Base-by-base conservation (phyloP, 2,329 filamentous ascomycete genomes). In the Rhytidhysteron rufulum region DNA sequence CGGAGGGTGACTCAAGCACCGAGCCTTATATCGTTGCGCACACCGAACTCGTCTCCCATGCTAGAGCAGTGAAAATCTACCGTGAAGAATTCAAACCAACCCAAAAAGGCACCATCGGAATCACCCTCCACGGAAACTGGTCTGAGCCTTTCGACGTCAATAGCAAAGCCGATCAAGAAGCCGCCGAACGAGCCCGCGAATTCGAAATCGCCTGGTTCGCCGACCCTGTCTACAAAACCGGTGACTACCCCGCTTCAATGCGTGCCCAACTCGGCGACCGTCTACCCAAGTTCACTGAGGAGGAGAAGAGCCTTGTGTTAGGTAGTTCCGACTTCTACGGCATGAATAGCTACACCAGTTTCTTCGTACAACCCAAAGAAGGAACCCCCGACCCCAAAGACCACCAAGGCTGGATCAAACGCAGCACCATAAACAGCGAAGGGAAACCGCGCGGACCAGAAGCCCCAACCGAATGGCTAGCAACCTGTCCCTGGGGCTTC, bases 271-370 rank as follows among this genome's bases (percentile, higher is more conserved):
- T 94, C n/a, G 87, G 88, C 41, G 75, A 83, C 60, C 80, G 87
- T 11, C 76, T 94, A 34, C 88, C 88, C 4, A 71, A 73, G 32
- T 93, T 86, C 64, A 88, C 85, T 0, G 66, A 75, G 0, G 85
- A 87, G 50, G 87, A 95, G 60, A 65, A 73, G 18, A 79, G 78
- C 2, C 72, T 93, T 13, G 81, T 95, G 32, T 75, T 84, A 57
- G 87, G 86, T 13, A 88, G 83, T 60, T 93, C 91, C 65, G 88
- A 94, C 72, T 94, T 94, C 68, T 94, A 94, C 66, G 88, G 87
- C 64, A 91, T 91, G 86, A 94, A 95, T 73, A 85, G 89, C 74
- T 95, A 95, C 73, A 90, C 86, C 37, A 84, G 87, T 58, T 87
- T 93, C 74, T 94, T 86, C 69, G 82, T 94, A 69, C 83, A 82